Conservation (phyloP, 2,329 filamentous ascomycete genomes). For the Ciborinia camelliae region DNA sequence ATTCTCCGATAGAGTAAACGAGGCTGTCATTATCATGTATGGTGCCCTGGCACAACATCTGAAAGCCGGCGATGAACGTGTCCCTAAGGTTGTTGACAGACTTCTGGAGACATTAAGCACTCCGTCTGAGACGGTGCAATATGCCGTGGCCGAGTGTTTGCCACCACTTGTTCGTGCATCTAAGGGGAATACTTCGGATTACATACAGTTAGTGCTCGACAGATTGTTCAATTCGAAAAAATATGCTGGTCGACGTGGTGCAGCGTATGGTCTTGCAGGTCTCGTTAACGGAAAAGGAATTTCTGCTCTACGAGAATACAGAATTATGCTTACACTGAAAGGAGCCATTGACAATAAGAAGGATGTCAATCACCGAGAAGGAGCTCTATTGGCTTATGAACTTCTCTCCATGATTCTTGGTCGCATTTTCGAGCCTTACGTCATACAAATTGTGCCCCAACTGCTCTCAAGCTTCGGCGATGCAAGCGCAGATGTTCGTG, state of each 20-base stretch:
- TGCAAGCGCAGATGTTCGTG: conserved; percentile 80
- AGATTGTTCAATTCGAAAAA: conserved; percentile 83
- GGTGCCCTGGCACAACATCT: conserved; percentile 89
- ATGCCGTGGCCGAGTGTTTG: conserved; percentile 89
- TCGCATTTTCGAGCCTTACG: conserved; percentile 89
- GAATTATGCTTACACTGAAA: conserved; percentile 77
- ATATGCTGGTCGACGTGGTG: conserved; percentile 88
- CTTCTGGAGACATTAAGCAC: conserved; percentile 85
- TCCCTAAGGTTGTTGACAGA: conserved; percentile 83
- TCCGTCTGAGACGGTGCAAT: conserved; percentile 94
- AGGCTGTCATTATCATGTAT: conserved; percentile 96
- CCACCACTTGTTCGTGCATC: conserved; percentile 85
- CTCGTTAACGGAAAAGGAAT: conserved; percentile 88
- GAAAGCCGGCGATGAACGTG: conserved; percentile 76
- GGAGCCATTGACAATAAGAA: conserved; percentile 93
- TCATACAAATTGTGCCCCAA: conserved; percentile 92
- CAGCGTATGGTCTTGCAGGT: conserved; percentile 90
- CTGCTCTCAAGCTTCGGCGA: conserved; percentile 88
- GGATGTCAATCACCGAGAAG: conserved; percentile 82
- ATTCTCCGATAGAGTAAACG: conserved; percentile 84
- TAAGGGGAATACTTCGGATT: conserved; percentile 71
- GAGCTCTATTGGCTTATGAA: conserved; percentile 85
- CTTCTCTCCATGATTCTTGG: conserved; percentile 83
- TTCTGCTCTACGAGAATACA: conserved; percentile 74
- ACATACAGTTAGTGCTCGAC: conserved; percentile 76